phyloP scores from a whole-genome alignment of 2,329 filamentous ascomycete genomes.

The Talaromyces verruculosus region DNA sequence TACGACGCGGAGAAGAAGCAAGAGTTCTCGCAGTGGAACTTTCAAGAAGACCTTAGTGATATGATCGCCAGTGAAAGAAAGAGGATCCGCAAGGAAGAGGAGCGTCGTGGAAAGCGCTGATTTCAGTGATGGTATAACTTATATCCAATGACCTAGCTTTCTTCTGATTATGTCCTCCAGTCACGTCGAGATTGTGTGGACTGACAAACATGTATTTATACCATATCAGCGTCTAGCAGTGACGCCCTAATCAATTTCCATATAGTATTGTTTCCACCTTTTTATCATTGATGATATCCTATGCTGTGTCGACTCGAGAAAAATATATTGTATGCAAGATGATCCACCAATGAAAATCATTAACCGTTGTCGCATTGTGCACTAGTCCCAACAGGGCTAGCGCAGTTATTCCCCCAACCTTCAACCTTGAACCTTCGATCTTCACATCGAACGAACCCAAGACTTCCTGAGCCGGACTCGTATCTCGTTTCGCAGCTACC shows the following conservation, averaged over 20 bases:
- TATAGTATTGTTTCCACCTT: neutral
- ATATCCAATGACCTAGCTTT: neutral
- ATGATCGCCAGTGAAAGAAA: constrained; percentile 97
- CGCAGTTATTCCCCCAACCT: neutral
- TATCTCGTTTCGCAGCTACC: neutral
- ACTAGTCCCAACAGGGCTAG: neutral
- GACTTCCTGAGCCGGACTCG: neutral
- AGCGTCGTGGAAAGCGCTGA: constrained; percentile 63
- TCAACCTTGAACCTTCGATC: neutral
- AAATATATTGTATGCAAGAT: neutral
- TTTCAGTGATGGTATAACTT: neutral
- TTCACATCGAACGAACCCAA: neutral
- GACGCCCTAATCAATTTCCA: neutral
- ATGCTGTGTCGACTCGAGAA: neutral
- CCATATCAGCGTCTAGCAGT: neutral
- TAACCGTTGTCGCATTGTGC: neutral
- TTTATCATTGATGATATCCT: neutral
- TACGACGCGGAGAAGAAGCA: constrained; percentile 72
- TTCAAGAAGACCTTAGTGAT: constrained; percentile 87
- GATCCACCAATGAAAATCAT: neutral
- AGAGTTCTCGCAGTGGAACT: constrained; percentile 70
- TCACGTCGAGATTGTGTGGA: neutral
- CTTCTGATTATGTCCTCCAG: constrained; percentile 1
- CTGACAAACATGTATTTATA: constrained; percentile 2
- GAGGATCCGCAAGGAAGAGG: constrained; percentile 82